Evolutionary conservation across 768 basidiomycete species (phyloP).

Genomic region (Termitomyces bulborhizus): DNA sequence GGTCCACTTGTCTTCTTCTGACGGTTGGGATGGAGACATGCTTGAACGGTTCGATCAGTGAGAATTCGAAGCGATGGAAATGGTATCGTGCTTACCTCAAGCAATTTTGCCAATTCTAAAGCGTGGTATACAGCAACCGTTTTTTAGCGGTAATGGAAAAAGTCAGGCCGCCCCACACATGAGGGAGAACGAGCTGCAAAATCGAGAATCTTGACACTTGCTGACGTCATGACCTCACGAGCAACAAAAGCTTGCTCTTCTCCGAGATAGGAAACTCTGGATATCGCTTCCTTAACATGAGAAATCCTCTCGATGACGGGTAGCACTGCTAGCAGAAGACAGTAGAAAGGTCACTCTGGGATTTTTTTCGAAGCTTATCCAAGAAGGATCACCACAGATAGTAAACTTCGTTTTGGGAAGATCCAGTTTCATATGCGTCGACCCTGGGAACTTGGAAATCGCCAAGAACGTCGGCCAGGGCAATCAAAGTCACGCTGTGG

Average conservation of each 20-base stretch:
- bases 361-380: neutral
- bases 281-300: neutral
- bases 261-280: neutral
- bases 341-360: neutral
- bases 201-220: neutral
- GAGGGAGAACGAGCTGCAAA: neutral
- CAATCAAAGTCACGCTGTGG: neutral
- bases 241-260: neutral
- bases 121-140: neutral
- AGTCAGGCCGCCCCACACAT: neutral
- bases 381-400: neutral
- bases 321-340: too few relatives aligned
- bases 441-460: neutral
- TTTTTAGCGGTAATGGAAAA: neutral
- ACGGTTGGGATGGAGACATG: conserved; percentile 8
- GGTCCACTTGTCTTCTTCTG: conserved; percentile 3
- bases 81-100: neutral
- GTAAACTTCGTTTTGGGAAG: neutral
- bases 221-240: neutral
- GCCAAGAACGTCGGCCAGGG: neutral
- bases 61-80: neutral
- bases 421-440: neutral
- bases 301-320: too few relatives aligned
- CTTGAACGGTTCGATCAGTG: neutral
- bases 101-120: neutral